Conservation (phyloP, 192 early-diverging fungal species). For the Paraglomus occultum region DNA sequence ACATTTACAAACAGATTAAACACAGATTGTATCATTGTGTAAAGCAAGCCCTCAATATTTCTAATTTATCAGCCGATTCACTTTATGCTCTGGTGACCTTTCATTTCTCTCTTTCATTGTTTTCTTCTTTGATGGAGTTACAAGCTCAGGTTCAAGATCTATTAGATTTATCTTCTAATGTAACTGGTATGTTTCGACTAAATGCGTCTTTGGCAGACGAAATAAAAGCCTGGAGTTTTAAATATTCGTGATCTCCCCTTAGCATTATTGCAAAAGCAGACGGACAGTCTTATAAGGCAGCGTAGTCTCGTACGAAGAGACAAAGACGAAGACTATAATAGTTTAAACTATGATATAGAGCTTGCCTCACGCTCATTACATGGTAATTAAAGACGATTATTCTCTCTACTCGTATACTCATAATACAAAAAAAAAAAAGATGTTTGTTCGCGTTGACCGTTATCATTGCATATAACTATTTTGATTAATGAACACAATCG, state of each 20-base stretch:
- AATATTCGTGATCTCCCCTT: background rate
- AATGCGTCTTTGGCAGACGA: too few relatives aligned
- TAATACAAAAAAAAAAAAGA: too few relatives aligned
- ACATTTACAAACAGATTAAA: too few relatives aligned
- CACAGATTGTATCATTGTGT: too few relatives aligned
- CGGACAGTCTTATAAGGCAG: constrained; percentile 21
- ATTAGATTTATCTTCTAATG: constrained; percentile 18
- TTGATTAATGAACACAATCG: too few relatives aligned
- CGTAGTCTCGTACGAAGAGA: background rate
- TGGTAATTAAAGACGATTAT: background rate
- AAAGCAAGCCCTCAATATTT: too few relatives aligned
- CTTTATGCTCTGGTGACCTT: too few relatives aligned
- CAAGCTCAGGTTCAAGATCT: constrained; percentile 31
- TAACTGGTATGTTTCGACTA: constrained; percentile 16
- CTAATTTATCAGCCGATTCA: too few relatives aligned
- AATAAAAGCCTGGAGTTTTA: background rate
- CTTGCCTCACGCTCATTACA: constrained; percentile 21
- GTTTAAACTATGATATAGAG: constrained; percentile 7
- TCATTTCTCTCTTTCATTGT: too few relatives aligned
- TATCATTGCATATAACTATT: too few relatives aligned
- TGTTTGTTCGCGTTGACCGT: background rate
- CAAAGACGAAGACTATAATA: background rate
- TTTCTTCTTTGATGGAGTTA: background rate
- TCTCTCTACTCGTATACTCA: constrained; percentile 1
- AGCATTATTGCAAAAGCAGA: constrained; percentile 26